Percentiles rank a stretch among this genome's conserved stretches.
These are phyloP conservation scores for Echinosophora koreensis DNA, from an alignment of 306 rosid species.

Conservation along the genomic window DNA sequence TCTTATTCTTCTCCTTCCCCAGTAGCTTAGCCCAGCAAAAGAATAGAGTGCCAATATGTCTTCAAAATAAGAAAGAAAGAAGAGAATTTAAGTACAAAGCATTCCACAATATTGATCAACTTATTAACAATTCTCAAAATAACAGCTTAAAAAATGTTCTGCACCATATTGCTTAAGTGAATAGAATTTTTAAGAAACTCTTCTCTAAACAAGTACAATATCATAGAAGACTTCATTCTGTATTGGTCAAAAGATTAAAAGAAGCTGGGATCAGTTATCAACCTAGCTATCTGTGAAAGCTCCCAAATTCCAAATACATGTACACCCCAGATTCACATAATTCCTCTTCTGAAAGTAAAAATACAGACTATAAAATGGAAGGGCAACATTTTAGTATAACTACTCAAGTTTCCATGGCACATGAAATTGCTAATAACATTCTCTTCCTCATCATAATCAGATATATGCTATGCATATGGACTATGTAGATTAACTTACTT, in stretches of 20 bases:
- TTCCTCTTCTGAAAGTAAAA: constrained; percentile 18
- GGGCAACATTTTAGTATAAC: constrained; percentile 17
- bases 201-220: constrained; percentile 18
- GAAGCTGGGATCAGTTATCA: constrained; percentile 17
- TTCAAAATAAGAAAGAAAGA: neutral
- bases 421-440: constrained; percentile 6
- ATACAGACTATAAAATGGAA: constrained; percentile 12
- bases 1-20: neutral
- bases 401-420: constrained; percentile 20
- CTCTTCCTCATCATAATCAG: constrained; percentile 25
- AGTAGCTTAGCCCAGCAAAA: neutral
- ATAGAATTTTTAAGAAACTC: constrained; percentile 36
- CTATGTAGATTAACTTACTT: constrained; percentile 15
- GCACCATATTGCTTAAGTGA: constrained; percentile 2
- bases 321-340: constrained; percentile 35
- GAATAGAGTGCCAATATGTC: neutral
- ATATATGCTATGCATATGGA: constrained; percentile 17
- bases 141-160: constrained; percentile 15
- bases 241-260: constrained; percentile 33
- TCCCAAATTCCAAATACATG: constrained; percentile 38
- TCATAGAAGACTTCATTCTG: constrained; percentile 29
- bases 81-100: neutral
- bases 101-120: neutral
- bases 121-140: constrained; percentile 1
- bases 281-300: constrained; percentile 15